Conservation (phyloP, 1,284 basidiomycete species). For the Rhodotorula mucilaginosa region DNA sequence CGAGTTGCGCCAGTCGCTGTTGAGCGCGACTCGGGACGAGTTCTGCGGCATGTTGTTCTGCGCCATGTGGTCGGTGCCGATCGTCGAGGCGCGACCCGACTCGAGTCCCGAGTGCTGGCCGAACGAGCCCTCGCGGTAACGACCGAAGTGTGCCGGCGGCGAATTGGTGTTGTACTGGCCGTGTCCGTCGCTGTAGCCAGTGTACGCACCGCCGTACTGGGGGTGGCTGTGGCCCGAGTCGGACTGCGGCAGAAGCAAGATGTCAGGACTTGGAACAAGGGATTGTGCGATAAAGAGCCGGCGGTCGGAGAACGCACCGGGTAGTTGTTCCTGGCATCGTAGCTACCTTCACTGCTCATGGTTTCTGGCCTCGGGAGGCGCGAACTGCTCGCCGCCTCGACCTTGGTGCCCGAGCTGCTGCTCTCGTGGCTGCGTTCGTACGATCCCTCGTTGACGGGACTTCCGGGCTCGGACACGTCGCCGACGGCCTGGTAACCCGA, state of each 20-base stretch:
- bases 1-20: slow-evolving; percentile 47
- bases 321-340: slow-evolving; percentile 16
- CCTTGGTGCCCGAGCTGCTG: slow-evolving; percentile 37
- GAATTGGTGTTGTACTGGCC: slow-evolving; percentile 32
- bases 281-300: background rate
- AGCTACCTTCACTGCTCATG: slow-evolving; percentile 42
- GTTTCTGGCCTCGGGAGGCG: slow-evolving; percentile 29
- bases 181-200: slow-evolving; percentile 17
- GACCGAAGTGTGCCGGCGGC: slow-evolving; percentile 37
- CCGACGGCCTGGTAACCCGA: slow-evolving; percentile 39
- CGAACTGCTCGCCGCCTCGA: slow-evolving; percentile 24
- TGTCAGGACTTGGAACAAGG: background rate
- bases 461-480: slow-evolving; percentile 38
- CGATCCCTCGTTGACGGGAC: slow-evolving; percentile 29
- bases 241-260: slow-evolving; percentile 20
- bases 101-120: slow-evolving; percentile 43
- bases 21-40: slow-evolving; percentile 47
- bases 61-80: slow-evolving; percentile 45
- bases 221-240: slow-evolving; percentile 37
- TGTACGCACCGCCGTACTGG: slow-evolving; percentile 23
- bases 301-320: slow-evolving; percentile 20
- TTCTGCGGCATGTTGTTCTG: slow-evolving; percentile 43
- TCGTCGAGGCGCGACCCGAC: slow-evolving; percentile 46
- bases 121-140: slow-evolving; percentile 46
- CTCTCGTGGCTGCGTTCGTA: slow-evolving; percentile 42